Conservation (phyloP, 192 early-diverging fungal genomes). For the Entomortierella parvispora region DNA sequence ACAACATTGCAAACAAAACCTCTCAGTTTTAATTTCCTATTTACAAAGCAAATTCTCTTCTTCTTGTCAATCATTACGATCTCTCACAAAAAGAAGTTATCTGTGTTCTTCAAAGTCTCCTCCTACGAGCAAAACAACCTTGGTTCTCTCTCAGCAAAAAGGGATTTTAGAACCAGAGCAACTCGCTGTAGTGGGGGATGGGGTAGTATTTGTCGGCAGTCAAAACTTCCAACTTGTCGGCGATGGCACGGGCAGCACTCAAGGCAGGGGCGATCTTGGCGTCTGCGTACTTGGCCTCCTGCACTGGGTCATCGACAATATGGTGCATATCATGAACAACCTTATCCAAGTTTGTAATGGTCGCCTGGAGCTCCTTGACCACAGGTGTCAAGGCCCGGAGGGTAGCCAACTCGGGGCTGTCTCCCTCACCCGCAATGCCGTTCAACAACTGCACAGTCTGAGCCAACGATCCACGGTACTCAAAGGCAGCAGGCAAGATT, state of each 20-base stretch:
- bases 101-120: too few species aligned
- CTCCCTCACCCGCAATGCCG: slow-evolving; percentile 44
- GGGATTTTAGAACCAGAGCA: slow-evolving; percentile 57
- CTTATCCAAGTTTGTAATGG: slow-evolving; percentile 60
- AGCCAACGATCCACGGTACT: slow-evolving; percentile 86
- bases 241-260: slow-evolving; percentile 68
- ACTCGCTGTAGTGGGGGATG: slow-evolving; percentile 94
- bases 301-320: slow-evolving; percentile 58
- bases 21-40: too few species aligned
- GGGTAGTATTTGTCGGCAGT: slow-evolving; percentile 94
- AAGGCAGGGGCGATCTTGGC: slow-evolving; percentile 69
- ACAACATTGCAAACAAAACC: too few species aligned
- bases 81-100: too few species aligned
- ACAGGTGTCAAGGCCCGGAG: slow-evolving; percentile 71
- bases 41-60: too few species aligned
- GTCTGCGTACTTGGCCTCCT: slow-evolving; percentile 68
- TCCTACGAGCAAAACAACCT: too few species aligned
- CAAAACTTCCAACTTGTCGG: slow-evolving; percentile 78
- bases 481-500: slow-evolving; percentile 87
- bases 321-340: slow-evolving; percentile 62
- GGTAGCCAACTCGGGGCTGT: slow-evolving; percentile 72
- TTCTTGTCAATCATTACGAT: too few species aligned
- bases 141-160: too few species aligned
- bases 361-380: slow-evolving; percentile 61
- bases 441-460: slow-evolving; percentile 78